phyloP scores from a whole-genome alignment of 208 protist species.

The Wallacemonas sp. region DNA sequence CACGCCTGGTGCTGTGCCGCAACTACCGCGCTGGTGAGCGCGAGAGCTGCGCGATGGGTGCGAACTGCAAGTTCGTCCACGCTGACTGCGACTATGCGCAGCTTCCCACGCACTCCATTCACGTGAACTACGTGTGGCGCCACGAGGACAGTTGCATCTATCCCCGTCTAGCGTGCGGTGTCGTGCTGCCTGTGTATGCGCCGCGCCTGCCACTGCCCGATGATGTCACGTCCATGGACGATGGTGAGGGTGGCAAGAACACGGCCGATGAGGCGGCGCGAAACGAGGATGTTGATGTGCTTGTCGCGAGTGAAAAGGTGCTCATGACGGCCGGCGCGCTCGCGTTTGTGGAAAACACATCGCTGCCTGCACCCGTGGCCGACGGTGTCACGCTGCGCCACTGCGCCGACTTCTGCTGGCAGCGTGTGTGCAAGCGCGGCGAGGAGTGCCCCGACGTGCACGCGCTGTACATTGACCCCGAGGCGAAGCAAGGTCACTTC shows the following conservation, averaged over 20 bases:
- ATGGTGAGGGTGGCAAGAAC: background rate
- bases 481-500: constrained; percentile 21
- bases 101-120: constrained; percentile 61
- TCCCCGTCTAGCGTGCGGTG: constrained; percentile 39
- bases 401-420: constrained; percentile 36
- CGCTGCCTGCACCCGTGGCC: background rate
- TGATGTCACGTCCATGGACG: background rate
- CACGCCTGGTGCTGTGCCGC: constrained; percentile 79
- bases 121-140: constrained; percentile 85
- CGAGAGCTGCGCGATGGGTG: constrained; percentile 54
- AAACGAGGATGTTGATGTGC: background rate
- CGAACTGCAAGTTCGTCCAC: constrained; percentile 82
- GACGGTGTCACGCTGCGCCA: constrained; percentile 14
- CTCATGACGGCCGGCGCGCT: background rate
- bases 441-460: constrained; percentile 43
- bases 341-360: background rate
- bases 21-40: constrained; percentile 51
- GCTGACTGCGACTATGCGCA: constrained; percentile 47
- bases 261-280: background rate
- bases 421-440: constrained; percentile 36
- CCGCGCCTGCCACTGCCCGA: background rate
- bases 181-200: background rate
- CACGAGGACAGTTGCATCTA: constrained; percentile 64
- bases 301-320: background rate
- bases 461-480: constrained; percentile 35